phyloP scores from a whole-genome alignment of 148 eudicot genomes.

The Agrostemma githago region DNA sequence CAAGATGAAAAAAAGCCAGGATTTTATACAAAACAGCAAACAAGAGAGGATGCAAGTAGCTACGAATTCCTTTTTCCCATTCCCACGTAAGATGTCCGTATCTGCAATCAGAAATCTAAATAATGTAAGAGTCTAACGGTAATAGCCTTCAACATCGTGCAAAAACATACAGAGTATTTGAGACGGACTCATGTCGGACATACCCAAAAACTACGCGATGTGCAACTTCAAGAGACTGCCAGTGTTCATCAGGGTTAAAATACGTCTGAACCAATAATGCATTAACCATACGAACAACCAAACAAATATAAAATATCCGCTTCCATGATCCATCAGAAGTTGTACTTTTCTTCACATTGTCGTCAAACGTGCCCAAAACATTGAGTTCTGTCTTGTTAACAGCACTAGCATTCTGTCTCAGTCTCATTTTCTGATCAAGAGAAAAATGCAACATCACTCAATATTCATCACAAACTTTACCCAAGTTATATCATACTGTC shows the following conservation, averaged over 20 bases:
- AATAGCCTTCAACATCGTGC: background rate
- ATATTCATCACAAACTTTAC: background rate
- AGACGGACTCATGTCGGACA: background rate
- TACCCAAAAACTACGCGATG: constrained; percentile 84
- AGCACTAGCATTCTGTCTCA: constrained; percentile 33
- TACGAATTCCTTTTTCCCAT: constrained; percentile 78
- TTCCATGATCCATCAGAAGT: constrained; percentile 30
- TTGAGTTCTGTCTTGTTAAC: constrained; percentile 10
- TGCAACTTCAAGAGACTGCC: constrained; percentile 96
- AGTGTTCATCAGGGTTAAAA: constrained; percentile 95
- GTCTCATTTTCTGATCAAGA: constrained; percentile 40
- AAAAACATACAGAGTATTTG: background rate
- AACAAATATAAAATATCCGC: constrained; percentile 48
- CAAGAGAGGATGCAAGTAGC: constrained; percentile 81
- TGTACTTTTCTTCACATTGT: constrained; percentile 18
- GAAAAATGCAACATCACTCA: background rate
- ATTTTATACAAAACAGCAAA: constrained; percentile 77
- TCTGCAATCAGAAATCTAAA: constrained; percentile 35
- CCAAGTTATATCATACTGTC: background rate
- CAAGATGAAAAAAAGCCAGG: constrained; percentile 65
- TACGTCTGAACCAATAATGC: constrained; percentile 81
- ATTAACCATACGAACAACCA: constrained; percentile 49
- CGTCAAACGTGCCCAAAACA: constrained; percentile 16
- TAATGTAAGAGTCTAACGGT: constrained; percentile 8
- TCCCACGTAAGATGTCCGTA: constrained; percentile 98